Conservation (phyloP, 768 basidiomycete species). For the Tylopilus subfusipes region DNA sequence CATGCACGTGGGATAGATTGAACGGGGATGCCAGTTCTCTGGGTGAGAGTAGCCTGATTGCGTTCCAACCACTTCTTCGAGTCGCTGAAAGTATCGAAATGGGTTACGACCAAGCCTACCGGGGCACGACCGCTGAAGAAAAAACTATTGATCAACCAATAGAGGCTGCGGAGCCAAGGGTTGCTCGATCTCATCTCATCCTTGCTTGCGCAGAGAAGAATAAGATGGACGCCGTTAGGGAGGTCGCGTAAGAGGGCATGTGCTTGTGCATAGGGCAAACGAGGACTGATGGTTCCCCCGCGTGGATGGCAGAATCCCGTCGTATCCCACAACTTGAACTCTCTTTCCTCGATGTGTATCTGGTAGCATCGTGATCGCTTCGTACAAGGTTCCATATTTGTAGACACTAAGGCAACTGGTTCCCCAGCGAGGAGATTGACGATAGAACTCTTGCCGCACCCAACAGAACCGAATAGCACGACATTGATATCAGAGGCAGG, state of each 20-base stretch:
- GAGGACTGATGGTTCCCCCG: background rate
- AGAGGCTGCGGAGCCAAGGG: conserved; percentile 28
- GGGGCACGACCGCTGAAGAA: conserved; percentile 34
- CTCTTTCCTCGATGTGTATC: background rate
- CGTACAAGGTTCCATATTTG: conserved; percentile 30
- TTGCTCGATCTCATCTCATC: conserved; percentile 23
- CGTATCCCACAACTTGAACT: conserved; percentile 26
- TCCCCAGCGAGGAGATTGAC: conserved; percentile 19
- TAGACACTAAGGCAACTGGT: conserved; percentile 23
- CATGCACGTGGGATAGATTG: background rate
- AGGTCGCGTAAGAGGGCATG: conserved; percentile 28
- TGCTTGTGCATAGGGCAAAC: conserved; percentile 15
- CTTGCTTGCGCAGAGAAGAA: conserved; percentile 34
- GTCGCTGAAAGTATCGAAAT: conserved; percentile 23
- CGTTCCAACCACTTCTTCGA: conserved; percentile 31
- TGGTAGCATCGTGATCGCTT: conserved; percentile 10
- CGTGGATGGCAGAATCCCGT: conserved; percentile 18
- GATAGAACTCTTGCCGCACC: conserved; percentile 20
- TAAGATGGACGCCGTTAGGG: conserved; percentile 31
- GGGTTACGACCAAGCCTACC: conserved; percentile 33
- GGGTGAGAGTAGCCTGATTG: conserved; percentile 21
- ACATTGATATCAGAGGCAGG: background rate
- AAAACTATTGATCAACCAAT: conserved; percentile 30
- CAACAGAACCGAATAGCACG: conserved; percentile 15
- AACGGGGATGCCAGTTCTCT: background rate